Conservation (phyloP, 2,329 filamentous ascomycete genomes). For the Capronia epimyces region DNA sequence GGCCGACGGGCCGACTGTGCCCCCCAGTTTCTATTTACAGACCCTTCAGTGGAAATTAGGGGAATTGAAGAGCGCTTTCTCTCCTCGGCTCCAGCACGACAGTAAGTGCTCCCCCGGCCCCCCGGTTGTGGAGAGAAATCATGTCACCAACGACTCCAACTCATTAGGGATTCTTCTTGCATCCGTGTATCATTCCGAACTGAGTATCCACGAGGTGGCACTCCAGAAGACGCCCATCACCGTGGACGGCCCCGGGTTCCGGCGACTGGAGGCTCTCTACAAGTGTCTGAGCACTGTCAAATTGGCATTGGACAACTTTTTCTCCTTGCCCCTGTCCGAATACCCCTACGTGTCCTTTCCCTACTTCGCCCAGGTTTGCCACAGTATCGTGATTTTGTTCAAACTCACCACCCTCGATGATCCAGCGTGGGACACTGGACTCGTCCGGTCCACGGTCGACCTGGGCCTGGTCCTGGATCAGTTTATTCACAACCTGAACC, state of each 20-base stretch:
- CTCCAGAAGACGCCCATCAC: slow-evolving; percentile 10
- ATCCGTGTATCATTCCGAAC: slow-evolving; percentile 17
- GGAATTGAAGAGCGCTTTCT: slow-evolving; percentile 23
- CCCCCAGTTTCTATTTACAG: slow-evolving; percentile 8
- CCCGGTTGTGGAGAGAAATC: not conserved
- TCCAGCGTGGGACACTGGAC: slow-evolving; percentile 29
- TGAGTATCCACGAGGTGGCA: slow-evolving; percentile 22
- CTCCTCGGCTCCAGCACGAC: slow-evolving; percentile 23
- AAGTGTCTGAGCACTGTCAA: slow-evolving; percentile 36
- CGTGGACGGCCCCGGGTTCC: slow-evolving; percentile 8
- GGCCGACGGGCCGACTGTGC: not conserved
- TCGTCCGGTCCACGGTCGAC: slow-evolving; percentile 30
- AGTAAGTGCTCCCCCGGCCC: slow-evolving; percentile 18
- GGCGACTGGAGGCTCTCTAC: slow-evolving; percentile 32
- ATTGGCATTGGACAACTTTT: slow-evolving; percentile 37
- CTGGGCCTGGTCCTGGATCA: slow-evolving; percentile 28
- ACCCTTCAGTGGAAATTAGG: slow-evolving; percentile 27
- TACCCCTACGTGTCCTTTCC: slow-evolving; percentile 28
- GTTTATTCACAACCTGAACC: slow-evolving; percentile 8
- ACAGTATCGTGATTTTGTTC: slow-evolving; percentile 27
- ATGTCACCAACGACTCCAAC: not conserved
- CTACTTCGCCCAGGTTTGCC: slow-evolving; percentile 29
- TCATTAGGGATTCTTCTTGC: not conserved
- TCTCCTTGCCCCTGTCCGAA: slow-evolving; percentile 32
- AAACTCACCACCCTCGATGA: slow-evolving; percentile 30